These are phyloP conservation scores for Sambucus nigra DNA, from an alignment of 129 eudicot genomes.

Conservation along the genomic window DNA sequence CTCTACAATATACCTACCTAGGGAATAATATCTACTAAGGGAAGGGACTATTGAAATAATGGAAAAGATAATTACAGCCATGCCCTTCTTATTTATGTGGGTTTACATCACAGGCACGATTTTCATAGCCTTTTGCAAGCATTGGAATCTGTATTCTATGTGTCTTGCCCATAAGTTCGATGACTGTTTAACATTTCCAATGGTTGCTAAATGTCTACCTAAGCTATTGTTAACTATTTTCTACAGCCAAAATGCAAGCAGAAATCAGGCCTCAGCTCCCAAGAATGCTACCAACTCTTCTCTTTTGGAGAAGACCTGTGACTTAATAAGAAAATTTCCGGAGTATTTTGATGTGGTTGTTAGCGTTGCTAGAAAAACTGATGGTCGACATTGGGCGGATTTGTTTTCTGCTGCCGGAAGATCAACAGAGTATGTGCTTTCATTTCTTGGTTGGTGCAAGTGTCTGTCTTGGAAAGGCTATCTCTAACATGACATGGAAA, in stretches of 20 bases:
- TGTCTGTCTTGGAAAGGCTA: neutral
- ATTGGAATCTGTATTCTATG: neutral
- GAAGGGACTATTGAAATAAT: no score
- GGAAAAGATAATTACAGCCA: no score
- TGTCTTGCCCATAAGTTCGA: neutral
- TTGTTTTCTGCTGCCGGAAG: constrained; percentile 94
- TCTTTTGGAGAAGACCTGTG: constrained; percentile 93
- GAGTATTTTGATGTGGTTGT: constrained; percentile 96
- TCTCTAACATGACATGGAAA: no score
- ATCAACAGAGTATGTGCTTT: constrained; percentile 76
- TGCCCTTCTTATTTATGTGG: no score
- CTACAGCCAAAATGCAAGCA: constrained; percentile 59
- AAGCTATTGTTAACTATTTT: constrained; percentile 1
- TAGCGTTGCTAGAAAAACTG: constrained; percentile 96
- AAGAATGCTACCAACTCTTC: constrained; percentile 26
- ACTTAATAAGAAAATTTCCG: constrained; percentile 73
- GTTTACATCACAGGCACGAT: no score
- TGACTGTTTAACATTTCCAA: neutral
- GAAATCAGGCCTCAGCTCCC: constrained; percentile 25
- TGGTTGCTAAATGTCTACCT: neutral
- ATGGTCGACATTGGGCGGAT: constrained; percentile 99
- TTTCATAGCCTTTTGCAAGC: neutral
- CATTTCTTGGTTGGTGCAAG: neutral
- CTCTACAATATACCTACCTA: no score
- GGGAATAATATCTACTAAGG: no score